Percentiles rank a stretch among this genome's conserved stretches.
Evolutionary conservation across 2,329 filamentous ascomycete genomes (phyloP).

Genomic region (Penicillium decumbens): DNA sequence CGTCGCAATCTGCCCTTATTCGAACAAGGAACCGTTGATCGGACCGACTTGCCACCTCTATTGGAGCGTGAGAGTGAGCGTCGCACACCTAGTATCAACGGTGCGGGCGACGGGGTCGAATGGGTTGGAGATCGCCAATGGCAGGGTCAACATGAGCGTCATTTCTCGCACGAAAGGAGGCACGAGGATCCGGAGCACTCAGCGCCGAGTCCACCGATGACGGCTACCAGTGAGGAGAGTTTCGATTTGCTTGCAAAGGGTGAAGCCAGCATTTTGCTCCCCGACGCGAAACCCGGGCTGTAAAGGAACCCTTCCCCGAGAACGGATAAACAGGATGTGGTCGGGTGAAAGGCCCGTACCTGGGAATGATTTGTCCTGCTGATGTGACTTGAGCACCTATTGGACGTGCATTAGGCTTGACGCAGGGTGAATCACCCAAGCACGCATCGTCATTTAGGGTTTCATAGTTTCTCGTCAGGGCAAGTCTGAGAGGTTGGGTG

Average conservation of each 20-base stretch:
- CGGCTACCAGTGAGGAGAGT: constrained; percentile 45
- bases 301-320: constrained; percentile 1
- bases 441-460: not conserved
- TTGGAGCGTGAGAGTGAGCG: constrained; percentile 43
- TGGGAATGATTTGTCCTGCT: constrained; percentile 9
- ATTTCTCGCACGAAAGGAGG: constrained; percentile 7
- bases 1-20: constrained; percentile 58
- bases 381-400: constrained; percentile 8
- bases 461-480: not conserved
- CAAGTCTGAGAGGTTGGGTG: constrained; percentile 6
- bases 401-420: constrained; percentile 5
- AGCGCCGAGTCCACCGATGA: constrained; percentile 35
- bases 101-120: constrained; percentile 40
- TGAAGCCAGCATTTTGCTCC: constrained; percentile 41
- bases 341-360: constrained; percentile 7
- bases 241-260: constrained; percentile 45
- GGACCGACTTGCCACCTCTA: constrained; percentile 30
- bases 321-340: constrained; percentile 1
- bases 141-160: constrained; percentile 13
- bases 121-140: constrained; percentile 39
- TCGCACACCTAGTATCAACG: constrained; percentile 24
- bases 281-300: constrained; percentile 9
- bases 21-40: constrained; percentile 10
- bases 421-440: constrained; percentile 12
- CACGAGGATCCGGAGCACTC: constrained; percentile 11